Evolutionary conservation across 805 yeast genomes (phyloP), one percentile per base, ranked within the genome.

Genomic region (Yamadazyma paraphyllophila): DNA sequence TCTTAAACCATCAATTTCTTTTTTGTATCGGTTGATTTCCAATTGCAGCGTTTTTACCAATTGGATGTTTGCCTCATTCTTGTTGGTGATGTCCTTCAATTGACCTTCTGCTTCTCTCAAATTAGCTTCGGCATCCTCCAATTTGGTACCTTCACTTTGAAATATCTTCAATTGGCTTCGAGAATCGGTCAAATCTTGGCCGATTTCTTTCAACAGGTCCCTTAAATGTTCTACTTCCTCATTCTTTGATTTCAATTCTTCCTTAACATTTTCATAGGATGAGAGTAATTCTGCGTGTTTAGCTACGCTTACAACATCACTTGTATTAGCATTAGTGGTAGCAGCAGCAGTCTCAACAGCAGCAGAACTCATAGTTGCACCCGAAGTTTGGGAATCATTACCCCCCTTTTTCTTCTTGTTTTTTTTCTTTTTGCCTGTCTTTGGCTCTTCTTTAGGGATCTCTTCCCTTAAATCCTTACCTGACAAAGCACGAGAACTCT

Each of bases 141-240:
- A 39, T 6, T 27, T 36, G 3, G 26, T 37, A 8, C 6, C 17
- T 27, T 35, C 26, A 15, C 27, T 32, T n/a, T 41, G 27, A 11
- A 35, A 27, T 4, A 56, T 60, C 53, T 84, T 83, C 15, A 82
- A 42, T 44, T 78, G 66, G 38, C 85, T 88, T 51, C 77, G 80
- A 0, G 89, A 80, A 4, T 78, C 76, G 1, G 90, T 95, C 7
- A 90, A 69, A 41, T 88, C 95, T 56, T 86, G 79, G 1, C 97
- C 97, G 24, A 90, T 74, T 46, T 78, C 81, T 51, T 76, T 76
- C 44, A 91, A 61, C 88, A 85, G 87, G 47, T 89, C 97, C 56
- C 82, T 78, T 42, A 86, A 71, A 43, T 72, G 75, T 39, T 81
- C 89, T 13, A 89, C 66, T 56, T 90, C 96, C 44, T 80, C 86